A percentile compares a stretch with the other conserved stretches of the same genome.
phyloP scores from a whole-genome alignment of 208 protist species.

The Trypanosoma vivax region DNA sequence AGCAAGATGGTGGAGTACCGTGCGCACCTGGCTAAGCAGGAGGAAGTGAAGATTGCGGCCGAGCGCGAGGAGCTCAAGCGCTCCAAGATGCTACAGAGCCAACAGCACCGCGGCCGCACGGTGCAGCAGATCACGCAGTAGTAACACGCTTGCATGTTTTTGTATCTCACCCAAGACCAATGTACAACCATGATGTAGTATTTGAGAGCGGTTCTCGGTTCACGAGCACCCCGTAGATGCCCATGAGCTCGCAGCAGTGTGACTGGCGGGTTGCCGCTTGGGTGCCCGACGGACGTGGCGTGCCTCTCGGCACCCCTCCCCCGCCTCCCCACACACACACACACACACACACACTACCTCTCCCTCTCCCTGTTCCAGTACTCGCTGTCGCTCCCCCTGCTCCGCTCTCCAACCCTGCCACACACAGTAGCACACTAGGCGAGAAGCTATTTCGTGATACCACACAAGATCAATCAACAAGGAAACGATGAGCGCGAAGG shows the following conservation, averaged over 20 bases:
- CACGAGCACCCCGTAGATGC: constrained; percentile 37
- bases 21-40: constrained; percentile 5
- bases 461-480: neutral
- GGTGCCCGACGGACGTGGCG: too few species aligned
- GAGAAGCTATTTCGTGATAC: neutral
- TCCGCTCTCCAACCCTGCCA: neutral
- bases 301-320: too few species aligned
- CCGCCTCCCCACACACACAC: too few species aligned
- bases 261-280: neutral
- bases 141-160: neutral
- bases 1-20: constrained; percentile 7
- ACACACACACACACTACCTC: too few species aligned
- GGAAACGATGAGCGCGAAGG: constrained; percentile 9
- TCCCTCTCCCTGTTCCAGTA: too few species aligned
- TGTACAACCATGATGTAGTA: constrained; percentile 21
- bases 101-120: constrained; percentile 1
- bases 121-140: constrained; percentile 3
- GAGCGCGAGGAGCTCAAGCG: constrained; percentile 4
- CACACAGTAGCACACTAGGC: neutral
- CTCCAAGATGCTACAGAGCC: constrained; percentile 4
- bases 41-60: constrained; percentile 4
- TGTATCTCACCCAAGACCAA: neutral
- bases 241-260: neutral
- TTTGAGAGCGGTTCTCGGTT: constrained; percentile 18
- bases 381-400: too few species aligned